A percentile compares a stretch with the other conserved stretches of the same genome.
Conservation (phyloP, 495 filamentous ascomycete genomes). For the Hypoxylon crocopeplum region DNA sequence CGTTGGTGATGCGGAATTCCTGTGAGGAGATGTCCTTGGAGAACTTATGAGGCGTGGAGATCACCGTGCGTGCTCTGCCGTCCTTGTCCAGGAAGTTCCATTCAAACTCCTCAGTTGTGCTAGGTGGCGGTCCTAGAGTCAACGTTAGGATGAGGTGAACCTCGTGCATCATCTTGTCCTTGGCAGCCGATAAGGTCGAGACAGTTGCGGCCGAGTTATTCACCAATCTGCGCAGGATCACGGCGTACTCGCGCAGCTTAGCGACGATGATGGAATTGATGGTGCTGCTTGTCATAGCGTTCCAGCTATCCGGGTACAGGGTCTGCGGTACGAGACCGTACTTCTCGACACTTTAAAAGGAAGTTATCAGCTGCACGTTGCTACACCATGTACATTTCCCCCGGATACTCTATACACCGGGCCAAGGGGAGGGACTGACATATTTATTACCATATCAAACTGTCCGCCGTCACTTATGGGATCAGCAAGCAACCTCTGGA, state of each 20-base stretch:
- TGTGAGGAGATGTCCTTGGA: conserved; percentile 61
- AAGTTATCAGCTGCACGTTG: too few species aligned
- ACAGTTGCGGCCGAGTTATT: conserved; percentile 36
- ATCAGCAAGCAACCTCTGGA: conserved; percentile 67
- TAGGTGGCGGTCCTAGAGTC: conserved; percentile 78
- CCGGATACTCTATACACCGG: too few species aligned
- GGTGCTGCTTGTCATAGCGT: conserved; percentile 69
- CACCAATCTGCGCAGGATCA: conserved; percentile 65
- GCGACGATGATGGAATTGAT: conserved; percentile 81
- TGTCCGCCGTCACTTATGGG: conserved; percentile 86
- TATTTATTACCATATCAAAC: conserved; percentile 91
- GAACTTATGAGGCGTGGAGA: conserved; percentile 70
- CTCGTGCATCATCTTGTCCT: conserved; percentile 76
- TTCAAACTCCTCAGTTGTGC: conserved; percentile 67
- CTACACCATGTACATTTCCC: too few species aligned
- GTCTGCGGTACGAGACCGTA: conserved; percentile 83
- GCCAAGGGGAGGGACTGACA: too few species aligned
- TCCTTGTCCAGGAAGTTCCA: conserved; percentile 80
- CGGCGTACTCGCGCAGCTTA: conserved; percentile 84
- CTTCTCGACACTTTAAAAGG: too few species aligned
- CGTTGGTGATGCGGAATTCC: conserved; percentile 55
- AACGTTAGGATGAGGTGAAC: conserved; percentile 80
- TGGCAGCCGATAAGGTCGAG: conserved; percentile 53
- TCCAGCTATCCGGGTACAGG: conserved; percentile 80
- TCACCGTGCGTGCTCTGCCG: conserved; percentile 63